These are phyloP conservation scores for Lagenaria siceraria DNA, from an alignment of 306 rosid species.

Conservation along the genomic window DNA sequence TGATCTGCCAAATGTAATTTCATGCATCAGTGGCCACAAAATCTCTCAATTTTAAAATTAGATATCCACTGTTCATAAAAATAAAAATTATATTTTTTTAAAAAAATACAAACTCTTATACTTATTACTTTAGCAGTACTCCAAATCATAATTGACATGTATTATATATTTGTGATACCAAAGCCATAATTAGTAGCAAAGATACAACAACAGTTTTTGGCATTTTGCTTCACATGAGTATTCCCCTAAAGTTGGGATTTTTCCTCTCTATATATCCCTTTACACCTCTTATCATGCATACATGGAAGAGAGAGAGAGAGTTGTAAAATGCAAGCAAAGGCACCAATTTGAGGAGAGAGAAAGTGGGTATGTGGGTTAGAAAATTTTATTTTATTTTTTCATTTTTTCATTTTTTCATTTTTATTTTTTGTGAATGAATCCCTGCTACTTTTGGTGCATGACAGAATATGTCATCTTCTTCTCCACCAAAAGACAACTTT, in stretches of 20 bases:
- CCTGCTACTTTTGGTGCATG: slow-evolving; percentile 64
- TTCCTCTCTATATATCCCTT: slow-evolving; percentile 29
- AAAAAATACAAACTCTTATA: background rate
- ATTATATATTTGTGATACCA: slow-evolving; percentile 19
- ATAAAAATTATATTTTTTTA: background rate
- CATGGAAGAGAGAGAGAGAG: background rate
- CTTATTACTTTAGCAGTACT: slow-evolving; percentile 1
- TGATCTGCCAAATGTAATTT: background rate
- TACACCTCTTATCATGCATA: slow-evolving; percentile 59
- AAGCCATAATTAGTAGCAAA: slow-evolving; percentile 46
- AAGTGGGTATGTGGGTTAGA: slow-evolving; percentile 3
- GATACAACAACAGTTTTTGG: slow-evolving; percentile 14
- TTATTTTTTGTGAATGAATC: slow-evolving; percentile 22
- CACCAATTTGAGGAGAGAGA: slow-evolving; percentile 38
- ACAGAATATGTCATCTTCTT: slow-evolving; percentile 26
- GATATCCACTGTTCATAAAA: background rate
- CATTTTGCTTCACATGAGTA: slow-evolving; percentile 56
- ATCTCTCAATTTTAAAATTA: background rate
- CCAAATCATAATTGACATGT: slow-evolving; percentile 28
- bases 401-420: background rate
- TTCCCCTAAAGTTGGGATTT: slow-evolving; percentile 32
- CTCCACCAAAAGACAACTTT: slow-evolving; percentile 28
- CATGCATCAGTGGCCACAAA: background rate
- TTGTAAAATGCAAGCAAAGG: slow-evolving; percentile 95
- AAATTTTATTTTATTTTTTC: background rate